A percentile compares a stretch with the other conserved stretches of the same genome.
These are phyloP conservation scores for Bauhinia variegata DNA, from an alignment of 306 rosid species.

Conservation along the genomic window DNA sequence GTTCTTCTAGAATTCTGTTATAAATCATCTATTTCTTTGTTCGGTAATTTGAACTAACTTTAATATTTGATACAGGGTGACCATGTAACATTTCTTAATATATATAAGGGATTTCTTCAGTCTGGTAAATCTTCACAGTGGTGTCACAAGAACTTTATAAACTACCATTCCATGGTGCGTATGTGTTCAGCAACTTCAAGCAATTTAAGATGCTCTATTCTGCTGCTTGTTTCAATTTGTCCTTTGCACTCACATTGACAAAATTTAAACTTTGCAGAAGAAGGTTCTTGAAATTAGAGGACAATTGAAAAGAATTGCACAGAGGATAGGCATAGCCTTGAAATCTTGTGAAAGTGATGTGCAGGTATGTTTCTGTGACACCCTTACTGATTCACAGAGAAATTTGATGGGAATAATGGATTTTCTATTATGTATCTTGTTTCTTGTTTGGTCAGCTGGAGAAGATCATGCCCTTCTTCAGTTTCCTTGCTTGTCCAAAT, in stretches of 20 bases:
- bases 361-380: constrained; percentile 47
- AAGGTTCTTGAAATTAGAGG: constrained; percentile 88
- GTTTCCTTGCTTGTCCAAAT: too few species aligned
- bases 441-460: too few species aligned
- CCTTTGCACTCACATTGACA: constrained; percentile 34
- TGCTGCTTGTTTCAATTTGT: constrained; percentile 20
- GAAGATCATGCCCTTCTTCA: too few species aligned
- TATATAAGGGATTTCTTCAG: constrained; percentile 89
- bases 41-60: constrained; percentile 24
- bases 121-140: constrained; percentile 94
- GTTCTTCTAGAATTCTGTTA: constrained; percentile 1
- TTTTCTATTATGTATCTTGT: too few species aligned
- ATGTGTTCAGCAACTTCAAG: constrained; percentile 27
- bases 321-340: constrained; percentile 75
- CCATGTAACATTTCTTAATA: constrained; percentile 86
- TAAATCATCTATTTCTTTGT: not conserved
- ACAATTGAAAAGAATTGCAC: constrained; percentile 82
- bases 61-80: constrained; percentile 70
- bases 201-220: constrained; percentile 6
- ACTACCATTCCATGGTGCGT: constrained; percentile 95
- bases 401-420: too few species aligned
- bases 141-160: constrained; percentile 86
- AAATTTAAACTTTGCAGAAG: constrained; percentile 56
- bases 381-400: not conserved
- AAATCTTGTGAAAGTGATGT: constrained; percentile 79